Evolutionary conservation across 2,329 filamentous ascomycete species (phyloP).

Genomic region (Pleoardoris graminearum): DNA sequence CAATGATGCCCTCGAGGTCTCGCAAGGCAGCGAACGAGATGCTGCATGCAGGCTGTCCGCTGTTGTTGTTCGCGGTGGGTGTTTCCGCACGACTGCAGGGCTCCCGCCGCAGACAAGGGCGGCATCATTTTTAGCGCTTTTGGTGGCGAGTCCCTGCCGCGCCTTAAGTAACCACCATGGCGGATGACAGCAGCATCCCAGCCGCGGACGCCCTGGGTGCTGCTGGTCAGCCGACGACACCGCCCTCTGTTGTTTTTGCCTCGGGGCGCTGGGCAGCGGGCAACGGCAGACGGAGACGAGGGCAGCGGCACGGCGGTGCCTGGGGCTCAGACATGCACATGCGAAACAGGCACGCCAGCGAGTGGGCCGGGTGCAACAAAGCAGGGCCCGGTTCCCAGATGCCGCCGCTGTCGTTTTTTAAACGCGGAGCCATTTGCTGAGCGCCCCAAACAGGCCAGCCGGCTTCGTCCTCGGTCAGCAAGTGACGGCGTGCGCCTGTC

Average conservation of each 20-base stretch:
- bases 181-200: constrained; percentile 39
- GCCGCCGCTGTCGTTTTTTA: constrained; percentile 36
- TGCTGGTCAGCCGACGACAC: constrained; percentile 23
- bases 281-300: background rate
- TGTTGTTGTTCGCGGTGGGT: constrained; percentile 4
- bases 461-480: constrained; percentile 33
- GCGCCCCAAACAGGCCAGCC: constrained; percentile 34
- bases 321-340: constrained; percentile 30
- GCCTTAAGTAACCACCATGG: constrained; percentile 26
- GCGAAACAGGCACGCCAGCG: constrained; percentile 42
- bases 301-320: constrained; percentile 11
- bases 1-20: background rate
- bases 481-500: constrained; percentile 12
- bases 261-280: constrained; percentile 9
- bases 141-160: constrained; percentile 9
- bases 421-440: constrained; percentile 38
- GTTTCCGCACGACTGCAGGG: constrained; percentile 16
- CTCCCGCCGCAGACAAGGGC: constrained; percentile 4
- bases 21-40: too few species aligned
- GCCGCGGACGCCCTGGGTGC: constrained; percentile 28
- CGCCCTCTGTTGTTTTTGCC: background rate
- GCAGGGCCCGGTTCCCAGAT: constrained; percentile 35
- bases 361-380: constrained; percentile 15
- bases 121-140: constrained; percentile 12
- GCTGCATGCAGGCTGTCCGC: background rate